A percentile compares a stretch with the other conserved stretches of the same genome.
Evolutionary conservation across 148 eudicot genomes (phyloP).

Genomic region (Cornus kousa): DNA sequence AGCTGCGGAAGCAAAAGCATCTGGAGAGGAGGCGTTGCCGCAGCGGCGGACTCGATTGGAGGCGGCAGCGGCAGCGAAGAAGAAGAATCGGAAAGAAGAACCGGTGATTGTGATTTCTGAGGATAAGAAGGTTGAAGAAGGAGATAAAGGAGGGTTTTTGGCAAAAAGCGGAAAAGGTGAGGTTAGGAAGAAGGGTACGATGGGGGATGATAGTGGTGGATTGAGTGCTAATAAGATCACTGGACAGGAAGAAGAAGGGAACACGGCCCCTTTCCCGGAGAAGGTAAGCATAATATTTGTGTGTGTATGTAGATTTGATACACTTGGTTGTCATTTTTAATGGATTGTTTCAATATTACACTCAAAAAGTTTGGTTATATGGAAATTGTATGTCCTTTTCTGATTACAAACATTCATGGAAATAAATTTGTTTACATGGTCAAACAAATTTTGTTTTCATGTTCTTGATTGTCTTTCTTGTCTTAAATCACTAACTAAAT

Average conservation of each 20-base stretch:
- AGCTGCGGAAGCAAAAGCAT: conserved; percentile 46
- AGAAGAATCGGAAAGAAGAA: conserved; percentile 14
- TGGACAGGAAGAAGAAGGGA: conserved; percentile 56
- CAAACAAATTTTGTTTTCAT: not conserved
- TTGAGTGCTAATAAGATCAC: conserved; percentile 78
- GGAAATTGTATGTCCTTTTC: not conserved
- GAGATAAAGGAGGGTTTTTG: conserved; percentile 8
- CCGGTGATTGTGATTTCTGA: conserved; percentile 28
- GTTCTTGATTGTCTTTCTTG: not conserved
- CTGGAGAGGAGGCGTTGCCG: conserved; percentile 9
- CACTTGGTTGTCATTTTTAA: not conserved
- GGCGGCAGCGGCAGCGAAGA: not conserved
- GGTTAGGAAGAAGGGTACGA: conserved; percentile 25
- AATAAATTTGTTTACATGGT: not conserved
- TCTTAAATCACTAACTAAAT: not conserved
- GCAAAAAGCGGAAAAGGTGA: conserved; percentile 10
- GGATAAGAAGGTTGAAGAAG: conserved; percentile 14
- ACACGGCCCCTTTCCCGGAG: conserved; percentile 65
- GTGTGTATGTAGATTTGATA: not conserved
- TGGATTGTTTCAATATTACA: not conserved
- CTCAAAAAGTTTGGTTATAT: not conserved
- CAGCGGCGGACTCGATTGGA: not conserved
- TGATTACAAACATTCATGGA: not conserved
- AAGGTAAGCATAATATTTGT: conserved; percentile 30
- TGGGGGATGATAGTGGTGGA: conserved; percentile 79